A percentile compares a stretch with the other conserved stretches of the same genome.
Conservation (phyloP, 2,329 filamentous ascomycete genomes). For the Aspergillus hortae region DNA sequence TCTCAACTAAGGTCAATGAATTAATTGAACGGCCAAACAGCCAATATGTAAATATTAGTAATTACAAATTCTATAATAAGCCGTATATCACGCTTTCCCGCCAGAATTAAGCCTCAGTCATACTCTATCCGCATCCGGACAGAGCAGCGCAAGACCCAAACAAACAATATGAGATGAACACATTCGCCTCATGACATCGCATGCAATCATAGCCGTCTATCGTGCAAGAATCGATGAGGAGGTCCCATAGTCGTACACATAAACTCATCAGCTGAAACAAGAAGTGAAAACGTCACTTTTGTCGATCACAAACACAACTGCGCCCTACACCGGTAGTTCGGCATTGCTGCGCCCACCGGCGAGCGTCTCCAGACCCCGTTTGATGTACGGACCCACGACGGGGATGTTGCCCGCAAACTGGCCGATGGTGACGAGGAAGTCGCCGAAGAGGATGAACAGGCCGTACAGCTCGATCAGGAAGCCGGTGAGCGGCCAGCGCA, state of each 20-base stretch:
- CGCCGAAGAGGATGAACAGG: constrained; percentile 88
- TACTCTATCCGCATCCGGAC: too few species aligned
- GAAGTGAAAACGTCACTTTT: too few species aligned
- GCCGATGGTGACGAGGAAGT: constrained; percentile 90
- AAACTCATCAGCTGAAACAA: background rate
- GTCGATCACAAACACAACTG: background rate
- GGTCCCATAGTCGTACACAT: constrained; percentile 8
- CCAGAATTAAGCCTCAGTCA: background rate
- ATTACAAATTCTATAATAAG: constrained; percentile 6
- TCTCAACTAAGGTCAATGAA: too few species aligned
- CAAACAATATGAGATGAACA: background rate
- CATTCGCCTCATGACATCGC: background rate
- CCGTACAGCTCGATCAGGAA: constrained; percentile 91
- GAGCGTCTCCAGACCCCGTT: constrained; percentile 65
- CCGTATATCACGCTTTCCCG: background rate
- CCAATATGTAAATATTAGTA: constrained; percentile 5
- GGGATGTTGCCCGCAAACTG: constrained; percentile 82
- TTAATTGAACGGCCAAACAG: background rate
- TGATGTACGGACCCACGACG: constrained; percentile 81
- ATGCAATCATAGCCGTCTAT: constrained; percentile 1
- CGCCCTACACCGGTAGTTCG: constrained; percentile 53
- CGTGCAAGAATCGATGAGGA: background rate
- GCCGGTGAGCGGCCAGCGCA: constrained; percentile 87
- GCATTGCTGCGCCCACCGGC: constrained; percentile 69
- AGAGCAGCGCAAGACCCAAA: too few species aligned